Conservation (phyloP, 2,329 filamentous ascomycete genomes). For the Trichoderma arundinaceum region DNA sequence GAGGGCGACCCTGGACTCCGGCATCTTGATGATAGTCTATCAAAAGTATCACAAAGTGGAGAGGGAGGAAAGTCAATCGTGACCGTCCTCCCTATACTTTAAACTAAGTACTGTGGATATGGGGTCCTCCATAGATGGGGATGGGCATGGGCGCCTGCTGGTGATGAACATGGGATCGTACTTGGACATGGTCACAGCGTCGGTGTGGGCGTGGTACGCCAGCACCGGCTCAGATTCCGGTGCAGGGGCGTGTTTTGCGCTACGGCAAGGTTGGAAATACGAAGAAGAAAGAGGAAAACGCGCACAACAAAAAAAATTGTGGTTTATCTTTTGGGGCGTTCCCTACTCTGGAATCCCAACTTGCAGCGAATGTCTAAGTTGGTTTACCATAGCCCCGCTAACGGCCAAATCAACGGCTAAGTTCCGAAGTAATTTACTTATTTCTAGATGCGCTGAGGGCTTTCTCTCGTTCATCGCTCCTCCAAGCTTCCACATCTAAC, state of each 20-base stretch:
- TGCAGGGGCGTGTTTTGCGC: slow-evolving; percentile 10
- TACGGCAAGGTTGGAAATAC: not conserved
- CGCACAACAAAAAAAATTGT: too few relatives aligned
- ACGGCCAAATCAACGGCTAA: not conserved
- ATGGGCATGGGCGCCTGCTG: slow-evolving; percentile 6
- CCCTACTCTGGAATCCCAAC: not conserved
- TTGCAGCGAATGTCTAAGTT: not conserved
- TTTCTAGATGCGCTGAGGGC: not conserved
- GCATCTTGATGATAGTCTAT: not conserved
- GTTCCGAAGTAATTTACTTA: not conserved
- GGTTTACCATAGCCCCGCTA: not conserved
- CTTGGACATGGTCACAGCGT: not conserved
- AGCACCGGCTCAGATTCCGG: not conserved
- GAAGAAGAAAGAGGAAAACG: not conserved
- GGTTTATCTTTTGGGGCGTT: too few relatives aligned
- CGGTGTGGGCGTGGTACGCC: not conserved
- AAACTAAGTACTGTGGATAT: not conserved
- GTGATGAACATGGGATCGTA: slow-evolving; percentile 1
- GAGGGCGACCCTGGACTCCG: not conserved
- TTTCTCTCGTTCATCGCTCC: not conserved
- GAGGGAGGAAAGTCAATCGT: not conserved
- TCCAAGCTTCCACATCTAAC: not conserved
- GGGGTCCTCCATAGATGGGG: not conserved
- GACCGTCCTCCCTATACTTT: not conserved
- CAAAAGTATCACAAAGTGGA: not conserved